Base-by-base conservation (phyloP, 345 rosid species). In the Tarenaya hassleriana region DNA sequence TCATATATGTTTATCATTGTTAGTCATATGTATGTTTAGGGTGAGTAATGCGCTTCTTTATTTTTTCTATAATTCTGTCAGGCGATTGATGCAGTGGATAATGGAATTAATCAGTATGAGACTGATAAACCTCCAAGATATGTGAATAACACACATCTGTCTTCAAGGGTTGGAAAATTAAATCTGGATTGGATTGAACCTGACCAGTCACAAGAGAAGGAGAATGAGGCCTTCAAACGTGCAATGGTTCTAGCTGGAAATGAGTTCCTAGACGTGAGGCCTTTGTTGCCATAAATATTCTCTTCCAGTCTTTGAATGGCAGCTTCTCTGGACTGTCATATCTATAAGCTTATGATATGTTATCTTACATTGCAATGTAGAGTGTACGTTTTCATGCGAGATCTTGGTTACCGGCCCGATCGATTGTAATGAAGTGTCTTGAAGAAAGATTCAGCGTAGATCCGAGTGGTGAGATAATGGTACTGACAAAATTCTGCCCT, bases 131-230 rank as follows among this genome's bases (percentile, higher is more conserved):
- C 98, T 38, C 94, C 98, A 14, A 62, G 69, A 75, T 92, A 83
- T 49, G 98, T 83, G 67, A 88, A 88, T 61, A 88, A 75, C 63
- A 92, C 95, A 38, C 75, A 81, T 62, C 67, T 85, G 58, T 88
- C 97, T 60, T 67, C 94, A 8, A 79, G 98, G 68, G 82, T 85
- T 16, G 98, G 98, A 55, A 81, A 73, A 66, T 69, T 88, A 17
- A 92, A 88, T 66, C 81, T 79, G 49, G 98, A 88, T 62, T 92
- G 96, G 98, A 77, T 51, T 12, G 95, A 92, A 20, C 95, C 84
- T 24, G 85, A 88, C 71, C 98, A 85, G 68, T 88, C 98, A 37
- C 40, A 83, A 10, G 88, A 81, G 72, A 85, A 73, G 66, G 98
- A 92, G 80, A 83, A 88, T 50, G 85, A 77, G 61, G 94, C 94